Evolutionary conservation across 2,329 filamentous ascomycete genomes (phyloP), one percentile per base, ranked within the genome.

Genomic region (Saccharata proteae): DNA sequence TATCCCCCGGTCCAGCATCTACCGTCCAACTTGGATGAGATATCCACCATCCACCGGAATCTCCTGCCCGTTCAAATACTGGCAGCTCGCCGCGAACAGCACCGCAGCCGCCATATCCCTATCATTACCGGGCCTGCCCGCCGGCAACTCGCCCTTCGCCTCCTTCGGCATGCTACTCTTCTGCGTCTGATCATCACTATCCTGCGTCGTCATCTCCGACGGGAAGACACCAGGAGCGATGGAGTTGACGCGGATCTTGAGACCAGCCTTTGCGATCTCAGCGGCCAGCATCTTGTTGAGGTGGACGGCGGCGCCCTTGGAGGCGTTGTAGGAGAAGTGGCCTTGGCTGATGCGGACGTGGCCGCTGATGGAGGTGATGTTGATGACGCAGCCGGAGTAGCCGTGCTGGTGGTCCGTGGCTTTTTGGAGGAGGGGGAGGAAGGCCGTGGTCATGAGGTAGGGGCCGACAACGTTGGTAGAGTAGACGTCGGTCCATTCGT

Each of bases 211-310:
- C 65, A 74, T 72, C 48, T 73, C 67, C 10, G 59, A 64, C 0
- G 68, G 67, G 46, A 74, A 74, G 3, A 72, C 58, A 17, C 67
- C 67, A 0, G 68, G 70, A 3, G 69, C 65, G 40, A 74, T 71
- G 27, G 54, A 60, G 48, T 75, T 74, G 39, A 74, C 58, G 10
- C 69, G 52, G 30, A 74, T 63, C 47, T 71, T 68, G 29, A 71
- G 51, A 4, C 55, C 59, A 18, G 58, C 57, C 23, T 62, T 58
- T n/a, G 62, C 58, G 16, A 74, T 59, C 35, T 71, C 65, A 7
- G 58, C 58, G 1, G 68, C 65, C 6, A 74, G 55, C 57, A 71
- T 60, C 41, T 64, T 63, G 16, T 64, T 73, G 9, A 74, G 51
- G 38, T 74, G 69, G 26, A 71, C 63, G 6, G 60, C 48, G 2